These are phyloP conservation scores for Quercus alba DNA, from an alignment of 306 rosid species.

Conservation along the genomic window DNA sequence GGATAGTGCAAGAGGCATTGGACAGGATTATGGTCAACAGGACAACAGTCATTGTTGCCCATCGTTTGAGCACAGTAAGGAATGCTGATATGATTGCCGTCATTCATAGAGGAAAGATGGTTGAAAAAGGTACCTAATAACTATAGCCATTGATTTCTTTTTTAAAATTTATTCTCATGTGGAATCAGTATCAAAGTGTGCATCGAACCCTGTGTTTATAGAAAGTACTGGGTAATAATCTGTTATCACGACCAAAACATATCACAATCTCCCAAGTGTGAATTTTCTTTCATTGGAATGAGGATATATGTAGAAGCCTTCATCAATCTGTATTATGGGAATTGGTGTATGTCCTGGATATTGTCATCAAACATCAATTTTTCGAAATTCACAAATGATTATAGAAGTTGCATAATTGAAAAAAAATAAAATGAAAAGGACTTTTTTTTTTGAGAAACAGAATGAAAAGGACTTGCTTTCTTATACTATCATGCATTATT, in stretches of 20 bases:
- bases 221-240: background rate
- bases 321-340: background rate
- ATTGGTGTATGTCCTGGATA: background rate
- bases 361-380: background rate
- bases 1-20: constrained; percentile 62
- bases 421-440: background rate
- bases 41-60: constrained; percentile 71
- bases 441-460: no score
- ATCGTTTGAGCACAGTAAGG: constrained; percentile 61
- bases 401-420: background rate
- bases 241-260: background rate
- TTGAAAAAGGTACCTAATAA: constrained; percentile 50
- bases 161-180: background rate
- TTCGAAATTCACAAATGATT: background rate
- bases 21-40: constrained; percentile 59
- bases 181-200: background rate
- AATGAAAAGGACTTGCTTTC: background rate
- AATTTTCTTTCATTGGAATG: background rate
- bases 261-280: background rate
- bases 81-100: constrained; percentile 61
- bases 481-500: background rate
- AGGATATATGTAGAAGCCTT: background rate
- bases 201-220: background rate
- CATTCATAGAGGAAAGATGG: constrained; percentile 58
- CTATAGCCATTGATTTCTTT: background rate